A percentile compares a stretch with the other conserved stretches of the same genome.
Evolutionary conservation across 257 asterid species (phyloP).

Genomic region (Asclepias syriaca): DNA sequence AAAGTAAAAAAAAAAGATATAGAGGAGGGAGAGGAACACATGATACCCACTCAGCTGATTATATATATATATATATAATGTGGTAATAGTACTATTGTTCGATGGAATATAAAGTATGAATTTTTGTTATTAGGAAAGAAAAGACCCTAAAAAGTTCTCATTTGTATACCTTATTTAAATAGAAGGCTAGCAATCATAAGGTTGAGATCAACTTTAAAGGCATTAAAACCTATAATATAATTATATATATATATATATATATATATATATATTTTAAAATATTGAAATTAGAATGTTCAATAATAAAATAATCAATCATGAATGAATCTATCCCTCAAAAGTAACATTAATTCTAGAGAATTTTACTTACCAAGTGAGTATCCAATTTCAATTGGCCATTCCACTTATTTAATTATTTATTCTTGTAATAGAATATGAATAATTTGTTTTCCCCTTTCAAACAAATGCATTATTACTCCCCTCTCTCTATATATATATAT

Average conservation of each 20-base stretch:
- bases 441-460: background rate
- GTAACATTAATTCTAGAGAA: background rate
- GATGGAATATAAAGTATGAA: slow-evolving; percentile 23
- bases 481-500: too few species aligned
- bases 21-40: slow-evolving; percentile 21
- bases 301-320: background rate
- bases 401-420: too few species aligned
- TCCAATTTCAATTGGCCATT: background rate
- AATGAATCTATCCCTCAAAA: slow-evolving; percentile 1
- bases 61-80: too few species aligned
- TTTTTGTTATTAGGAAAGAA: slow-evolving; percentile 21
- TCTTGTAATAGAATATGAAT: background rate
- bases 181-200: slow-evolving; percentile 22
- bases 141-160: slow-evolving; percentile 24
- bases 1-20: slow-evolving; percentile 4
- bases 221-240: background rate
- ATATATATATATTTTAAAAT: too few species aligned
- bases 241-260: too few species aligned
- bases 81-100: background rate
- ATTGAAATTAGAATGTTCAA: background rate
- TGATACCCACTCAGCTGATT: slow-evolving; percentile 22
- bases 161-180: slow-evolving; percentile 29
- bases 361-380: background rate
- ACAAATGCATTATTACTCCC: too few species aligned
- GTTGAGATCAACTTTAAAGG: slow-evolving; percentile 4